Evolutionary conservation across 495 filamentous ascomycete species (phyloP), one percentile per base, ranked within the genome.

Genomic region (Pyrenula aspistea): DNA sequence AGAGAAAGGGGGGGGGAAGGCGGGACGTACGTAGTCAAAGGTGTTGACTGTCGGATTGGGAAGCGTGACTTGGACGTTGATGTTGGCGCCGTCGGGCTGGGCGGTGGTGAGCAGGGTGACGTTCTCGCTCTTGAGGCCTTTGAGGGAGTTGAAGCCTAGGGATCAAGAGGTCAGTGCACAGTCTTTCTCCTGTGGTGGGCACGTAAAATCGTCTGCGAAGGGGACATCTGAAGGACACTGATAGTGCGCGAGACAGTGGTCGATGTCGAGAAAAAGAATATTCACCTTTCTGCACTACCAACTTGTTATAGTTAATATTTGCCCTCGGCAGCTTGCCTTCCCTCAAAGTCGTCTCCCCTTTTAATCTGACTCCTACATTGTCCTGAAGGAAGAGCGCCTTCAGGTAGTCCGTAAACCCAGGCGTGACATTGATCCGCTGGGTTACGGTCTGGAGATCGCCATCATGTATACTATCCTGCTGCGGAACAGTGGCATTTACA

Each of bases 11-110:
- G 4, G 31, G 19, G 48, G 31, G 15, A 53, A 2, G 21, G 20
- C 53, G 48, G 15, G 11, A 31, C 59, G 60, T 74, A 86, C 84
- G 67, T 89, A 74, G 20, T 73, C 66, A 51, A 91, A 70, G 3
- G 79, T 80, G 67, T 88, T 71, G 54, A 82, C 67, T 2, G 86
- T 83, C 2, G 77, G 79, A 64, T 92, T 92, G 56, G 87, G 87
- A 42, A 92, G 86, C 54, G 63, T 71, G 36, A 81, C 77, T 2
- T 70, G 77, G 61, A 81, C 87, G 25, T 76, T 70, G 73, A 88
- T 78, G 69, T 90, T 89, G 53, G 77, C 72, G 53, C 76, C 74
- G 54, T 76, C 69, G 22, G 63, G 48, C 25, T 71, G 63, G 4
- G 63, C 42, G 12, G 61, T 58, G 53, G 73, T 53, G 51, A 76